phyloP scores from a whole-genome alignment of 2,329 filamentous ascomycete genomes.

The Thielaviopsis populi region DNA sequence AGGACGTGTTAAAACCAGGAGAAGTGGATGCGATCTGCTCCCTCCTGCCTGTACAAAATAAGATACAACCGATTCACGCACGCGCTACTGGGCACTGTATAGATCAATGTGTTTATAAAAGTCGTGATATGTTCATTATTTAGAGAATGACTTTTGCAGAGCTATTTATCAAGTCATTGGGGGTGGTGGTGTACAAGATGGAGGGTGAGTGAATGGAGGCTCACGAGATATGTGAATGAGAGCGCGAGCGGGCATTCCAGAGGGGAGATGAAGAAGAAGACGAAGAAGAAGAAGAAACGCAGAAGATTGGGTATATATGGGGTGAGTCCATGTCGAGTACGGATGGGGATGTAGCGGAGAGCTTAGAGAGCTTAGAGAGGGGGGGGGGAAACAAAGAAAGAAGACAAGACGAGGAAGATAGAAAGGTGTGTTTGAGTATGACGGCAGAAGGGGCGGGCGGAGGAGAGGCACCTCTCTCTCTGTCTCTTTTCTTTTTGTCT shows the following conservation, averaged over 20 bases:
- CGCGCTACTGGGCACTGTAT: not conserved
- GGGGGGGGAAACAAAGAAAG: not conserved
- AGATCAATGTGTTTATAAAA: not conserved
- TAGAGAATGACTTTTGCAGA: not conserved
- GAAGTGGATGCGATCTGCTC: not conserved
- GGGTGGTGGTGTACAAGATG: not conserved
- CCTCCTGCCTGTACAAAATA: conserved; percentile 13
- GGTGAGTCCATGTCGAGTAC: not conserved
- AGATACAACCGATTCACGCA: conserved; percentile 8
- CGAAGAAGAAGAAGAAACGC: not conserved
- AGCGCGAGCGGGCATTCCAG: not conserved
- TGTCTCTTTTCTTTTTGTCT: not conserved
- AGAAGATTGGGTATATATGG: not conserved
- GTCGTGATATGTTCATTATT: conserved; percentile 2
- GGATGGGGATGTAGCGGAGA: not conserved
- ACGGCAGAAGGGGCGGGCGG: not conserved
- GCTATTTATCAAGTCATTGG: not conserved
- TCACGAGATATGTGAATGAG: not conserved
- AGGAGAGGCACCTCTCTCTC: not conserved
- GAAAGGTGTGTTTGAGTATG: not conserved
- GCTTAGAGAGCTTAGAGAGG: too few species aligned
- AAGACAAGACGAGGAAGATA: not conserved
- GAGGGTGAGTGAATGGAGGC: too few species aligned
- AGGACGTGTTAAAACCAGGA: not conserved
- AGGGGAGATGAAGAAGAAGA: not conserved